These are phyloP conservation scores for Hygrocybe punicea DNA, from an alignment of 768 basidiomycete genomes.

Conservation along the genomic window DNA sequence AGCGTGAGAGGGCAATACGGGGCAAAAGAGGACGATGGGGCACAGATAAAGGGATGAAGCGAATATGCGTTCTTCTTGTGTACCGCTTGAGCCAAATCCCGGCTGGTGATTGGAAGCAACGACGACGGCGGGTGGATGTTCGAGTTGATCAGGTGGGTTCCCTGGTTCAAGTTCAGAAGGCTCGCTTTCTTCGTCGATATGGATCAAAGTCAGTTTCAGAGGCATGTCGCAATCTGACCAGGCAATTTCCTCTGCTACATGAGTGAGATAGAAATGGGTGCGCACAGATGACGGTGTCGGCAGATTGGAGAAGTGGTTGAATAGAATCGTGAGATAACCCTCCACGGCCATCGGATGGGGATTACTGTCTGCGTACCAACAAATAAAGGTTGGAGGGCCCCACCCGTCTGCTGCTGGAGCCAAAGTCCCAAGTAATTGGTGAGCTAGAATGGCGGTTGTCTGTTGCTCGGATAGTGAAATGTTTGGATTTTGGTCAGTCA, in stretches of 20 bases:
- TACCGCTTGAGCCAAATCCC: conserved; percentile 33
- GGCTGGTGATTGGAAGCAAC: conserved; percentile 32
- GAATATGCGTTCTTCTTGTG: conserved; percentile 34
- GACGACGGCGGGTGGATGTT: conserved; percentile 10
- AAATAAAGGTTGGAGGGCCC: conserved; percentile 30
- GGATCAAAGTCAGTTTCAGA: conserved; percentile 2
- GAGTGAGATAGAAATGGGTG: conserved; percentile 4
- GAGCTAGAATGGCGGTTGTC: conserved; percentile 28
- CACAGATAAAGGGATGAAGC: conserved; percentile 29
- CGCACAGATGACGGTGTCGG: not conserved
- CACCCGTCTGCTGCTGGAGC: conserved; percentile 23
- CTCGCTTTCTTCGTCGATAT: conserved; percentile 5
- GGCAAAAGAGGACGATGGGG: conserved; percentile 30
- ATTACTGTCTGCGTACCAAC: conserved; percentile 31
- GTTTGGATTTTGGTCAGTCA: conserved; percentile 14
- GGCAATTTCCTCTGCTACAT: not conserved
- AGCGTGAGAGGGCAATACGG: conserved; percentile 27
- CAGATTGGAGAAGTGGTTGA: conserved; percentile 25
- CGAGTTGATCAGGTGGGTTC: not conserved
- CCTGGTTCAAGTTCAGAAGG: not conserved
- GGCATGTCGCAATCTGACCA: conserved; percentile 8
- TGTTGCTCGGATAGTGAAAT: conserved; percentile 19
- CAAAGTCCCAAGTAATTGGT: conserved; percentile 32
- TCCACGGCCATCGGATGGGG: conserved; percentile 26
- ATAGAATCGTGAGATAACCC: conserved; percentile 30